Conservation (phyloP, 192 early-diverging fungal genomes). For the Linnemannia hyalina region DNA sequence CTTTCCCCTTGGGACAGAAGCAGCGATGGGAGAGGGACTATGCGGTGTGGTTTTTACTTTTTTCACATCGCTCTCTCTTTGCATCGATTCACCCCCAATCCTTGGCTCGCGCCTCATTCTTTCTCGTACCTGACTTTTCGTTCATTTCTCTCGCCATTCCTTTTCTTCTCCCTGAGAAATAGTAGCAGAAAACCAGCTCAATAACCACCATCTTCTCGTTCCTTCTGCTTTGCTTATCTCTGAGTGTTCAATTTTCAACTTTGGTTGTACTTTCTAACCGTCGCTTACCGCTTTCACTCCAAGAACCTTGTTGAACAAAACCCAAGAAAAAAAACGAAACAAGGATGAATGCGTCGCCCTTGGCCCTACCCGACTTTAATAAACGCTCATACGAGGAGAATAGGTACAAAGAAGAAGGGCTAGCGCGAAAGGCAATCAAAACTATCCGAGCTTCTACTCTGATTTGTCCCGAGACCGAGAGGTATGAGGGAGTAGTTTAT, state of each 20-base stretch:
- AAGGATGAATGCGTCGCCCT: not conserved
- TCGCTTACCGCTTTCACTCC: not conserved
- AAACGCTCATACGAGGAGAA: not conserved
- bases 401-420: not conserved
- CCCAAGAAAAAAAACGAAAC: not conserved
- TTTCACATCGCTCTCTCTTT: not conserved
- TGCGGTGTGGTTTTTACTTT: not conserved
- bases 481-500: not conserved
- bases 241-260: too few relatives aligned
- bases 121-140: not conserved
- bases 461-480: not conserved
- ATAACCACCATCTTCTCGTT: too few relatives aligned
- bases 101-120: not conserved
- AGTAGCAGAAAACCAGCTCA: too few relatives aligned
- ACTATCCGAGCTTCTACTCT: conserved; percentile 2
- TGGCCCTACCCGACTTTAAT: not conserved
- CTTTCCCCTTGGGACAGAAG: not conserved
- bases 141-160: too few relatives aligned
- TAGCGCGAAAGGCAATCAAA: not conserved
- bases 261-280: too few relatives aligned
- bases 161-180: too few relatives aligned
- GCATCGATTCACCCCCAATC: not conserved
- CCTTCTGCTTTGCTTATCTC: too few relatives aligned
- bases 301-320: not conserved
- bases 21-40: not conserved